A percentile compares a stretch with the other conserved stretches of the same genome.
phyloP scores from a whole-genome alignment of 2,329 filamentous ascomycete genomes.

The Periconia sp. region DNA sequence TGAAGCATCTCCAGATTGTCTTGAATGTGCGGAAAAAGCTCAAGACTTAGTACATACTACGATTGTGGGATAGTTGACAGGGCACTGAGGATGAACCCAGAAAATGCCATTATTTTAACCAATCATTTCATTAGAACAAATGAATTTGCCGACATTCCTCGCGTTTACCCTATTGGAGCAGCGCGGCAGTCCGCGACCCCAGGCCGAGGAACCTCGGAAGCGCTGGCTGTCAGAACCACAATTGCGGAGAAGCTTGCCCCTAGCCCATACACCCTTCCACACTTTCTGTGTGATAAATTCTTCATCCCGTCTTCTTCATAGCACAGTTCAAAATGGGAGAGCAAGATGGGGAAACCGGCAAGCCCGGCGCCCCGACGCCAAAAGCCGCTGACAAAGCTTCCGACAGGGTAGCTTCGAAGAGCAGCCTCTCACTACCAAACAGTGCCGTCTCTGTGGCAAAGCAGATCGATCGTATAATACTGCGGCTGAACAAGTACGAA shows the following conservation, averaged over 20 bases:
- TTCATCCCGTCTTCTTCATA: slow-evolving; percentile 5
- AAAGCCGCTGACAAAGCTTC: slow-evolving; percentile 26
- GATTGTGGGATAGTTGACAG: too few relatives aligned
- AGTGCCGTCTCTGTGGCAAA: slow-evolving; percentile 37
- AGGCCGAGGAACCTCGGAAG: slow-evolving; percentile 9
- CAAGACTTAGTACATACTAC: too few relatives aligned
- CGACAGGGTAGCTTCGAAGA: slow-evolving; percentile 18
- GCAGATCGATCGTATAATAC: slow-evolving; percentile 46
- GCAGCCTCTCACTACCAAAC: slow-evolving; percentile 37
- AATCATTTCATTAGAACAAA: too few relatives aligned
- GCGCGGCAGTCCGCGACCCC: too few relatives aligned
- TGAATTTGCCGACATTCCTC: too few relatives aligned
- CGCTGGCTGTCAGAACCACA: slow-evolving; percentile 2
- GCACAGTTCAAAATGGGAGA: slow-evolving; percentile 36
- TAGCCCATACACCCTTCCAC: background rate
- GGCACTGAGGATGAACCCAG: too few relatives aligned
- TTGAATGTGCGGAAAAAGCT: too few relatives aligned
- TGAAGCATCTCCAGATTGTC: too few relatives aligned
- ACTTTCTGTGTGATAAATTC: too few relatives aligned
- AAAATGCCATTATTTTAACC: too few relatives aligned
- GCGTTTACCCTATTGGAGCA: too few relatives aligned
- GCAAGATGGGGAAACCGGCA: slow-evolving; percentile 30
- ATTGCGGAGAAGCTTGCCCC: slow-evolving; percentile 7
- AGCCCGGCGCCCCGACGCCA: slow-evolving; percentile 41
- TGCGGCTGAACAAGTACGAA: slow-evolving; percentile 53